These are phyloP conservation scores for Lactuca saligna DNA, from an alignment of 129 eudicot species.

Conservation along the genomic window DNA sequence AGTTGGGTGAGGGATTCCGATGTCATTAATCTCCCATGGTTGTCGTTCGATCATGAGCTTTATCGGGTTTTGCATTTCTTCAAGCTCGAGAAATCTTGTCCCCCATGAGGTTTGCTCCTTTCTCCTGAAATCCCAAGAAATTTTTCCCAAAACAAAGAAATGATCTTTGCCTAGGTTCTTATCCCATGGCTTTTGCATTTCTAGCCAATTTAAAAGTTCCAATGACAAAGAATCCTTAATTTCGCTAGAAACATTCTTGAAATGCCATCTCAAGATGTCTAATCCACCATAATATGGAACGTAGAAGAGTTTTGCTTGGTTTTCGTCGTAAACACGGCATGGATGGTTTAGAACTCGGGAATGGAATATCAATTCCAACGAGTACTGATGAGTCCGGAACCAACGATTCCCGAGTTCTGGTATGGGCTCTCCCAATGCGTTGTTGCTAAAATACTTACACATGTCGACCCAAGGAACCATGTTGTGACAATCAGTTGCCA, in stretches of 20 bases:
- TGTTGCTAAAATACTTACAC: slow-evolving; percentile 61
- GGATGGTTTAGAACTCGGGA: slow-evolving; percentile 69
- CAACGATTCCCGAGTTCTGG: slow-evolving; percentile 63
- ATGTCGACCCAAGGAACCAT: slow-evolving; percentile 63
- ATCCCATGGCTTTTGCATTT: slow-evolving; percentile 57
- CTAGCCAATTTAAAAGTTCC: slow-evolving; percentile 71
- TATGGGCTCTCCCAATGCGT: slow-evolving; percentile 71
- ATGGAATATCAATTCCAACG: slow-evolving; percentile 77
- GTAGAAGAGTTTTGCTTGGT: slow-evolving; percentile 70
- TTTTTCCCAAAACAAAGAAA: slow-evolving; percentile 74
- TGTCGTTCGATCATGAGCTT: slow-evolving; percentile 79
- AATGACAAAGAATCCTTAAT: slow-evolving; percentile 57
- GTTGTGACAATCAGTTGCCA: slow-evolving; percentile 55
- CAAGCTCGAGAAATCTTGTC: slow-evolving; percentile 60
- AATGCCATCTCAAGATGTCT: slow-evolving; percentile 84
- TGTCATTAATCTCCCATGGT: slow-evolving; percentile 85
- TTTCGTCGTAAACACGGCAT: slow-evolving; percentile 62
- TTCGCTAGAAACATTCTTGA: slow-evolving; percentile 58
- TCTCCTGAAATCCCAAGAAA: slow-evolving; percentile 88
- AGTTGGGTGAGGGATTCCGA: slow-evolving; percentile 87
- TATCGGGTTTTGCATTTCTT: slow-evolving; percentile 68
- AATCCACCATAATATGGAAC: slow-evolving; percentile 87
- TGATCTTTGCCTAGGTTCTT: slow-evolving; percentile 67
- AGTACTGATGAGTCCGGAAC: slow-evolving; percentile 80
- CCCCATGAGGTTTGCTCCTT: slow-evolving; percentile 54